A percentile compares a stretch with the other conserved stretches of the same genome.
Evolutionary conservation across 495 filamentous ascomycete genomes (phyloP).

Genomic region (Penicillium psychrofluorescens): DNA sequence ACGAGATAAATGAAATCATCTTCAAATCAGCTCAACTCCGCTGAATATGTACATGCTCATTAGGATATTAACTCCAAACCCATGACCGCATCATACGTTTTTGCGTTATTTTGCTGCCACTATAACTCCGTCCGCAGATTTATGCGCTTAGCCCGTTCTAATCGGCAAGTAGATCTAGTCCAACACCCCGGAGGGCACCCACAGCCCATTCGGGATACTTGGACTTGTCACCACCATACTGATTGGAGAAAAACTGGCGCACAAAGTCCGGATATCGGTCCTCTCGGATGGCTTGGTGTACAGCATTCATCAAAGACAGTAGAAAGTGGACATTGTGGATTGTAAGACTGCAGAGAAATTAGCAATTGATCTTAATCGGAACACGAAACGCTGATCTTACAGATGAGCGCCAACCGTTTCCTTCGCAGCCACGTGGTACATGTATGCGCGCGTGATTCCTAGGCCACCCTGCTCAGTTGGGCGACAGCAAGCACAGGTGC

Average conservation of each 20-base stretch:
- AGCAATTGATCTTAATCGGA: background rate
- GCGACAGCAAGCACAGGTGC: slow-evolving; percentile 71
- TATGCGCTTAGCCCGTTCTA: background rate
- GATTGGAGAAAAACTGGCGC: slow-evolving; percentile 62
- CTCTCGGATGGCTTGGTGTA: slow-evolving; percentile 71
- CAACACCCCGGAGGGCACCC: slow-evolving; percentile 73
- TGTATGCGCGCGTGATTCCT: slow-evolving; percentile 80
- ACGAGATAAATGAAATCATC: too few species aligned
- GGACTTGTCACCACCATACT: slow-evolving; percentile 60
- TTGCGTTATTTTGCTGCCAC: too few species aligned
- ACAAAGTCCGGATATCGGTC: slow-evolving; percentile 77
- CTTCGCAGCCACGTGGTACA: slow-evolving; percentile 86
- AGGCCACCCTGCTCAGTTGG: slow-evolving; percentile 61
- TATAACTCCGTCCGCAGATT: too few species aligned
- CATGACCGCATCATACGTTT: too few species aligned
- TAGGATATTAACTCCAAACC: too few species aligned
- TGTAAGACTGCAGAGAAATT: slow-evolving; percentile 50
- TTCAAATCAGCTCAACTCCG: too few species aligned
- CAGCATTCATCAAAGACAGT: slow-evolving; percentile 69
- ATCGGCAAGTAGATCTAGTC: slow-evolving; percentile 63
- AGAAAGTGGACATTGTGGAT: slow-evolving; percentile 94
- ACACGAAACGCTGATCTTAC: slow-evolving; percentile 18
- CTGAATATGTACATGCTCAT: too few species aligned
- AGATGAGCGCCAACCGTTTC: slow-evolving; percentile 95
- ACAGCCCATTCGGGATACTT: slow-evolving; percentile 80